Evolutionary conservation across 2,329 filamentous ascomycete species (phyloP), one percentile per base, ranked within the genome.

Genomic region (Pyrenochaeta sp.): DNA sequence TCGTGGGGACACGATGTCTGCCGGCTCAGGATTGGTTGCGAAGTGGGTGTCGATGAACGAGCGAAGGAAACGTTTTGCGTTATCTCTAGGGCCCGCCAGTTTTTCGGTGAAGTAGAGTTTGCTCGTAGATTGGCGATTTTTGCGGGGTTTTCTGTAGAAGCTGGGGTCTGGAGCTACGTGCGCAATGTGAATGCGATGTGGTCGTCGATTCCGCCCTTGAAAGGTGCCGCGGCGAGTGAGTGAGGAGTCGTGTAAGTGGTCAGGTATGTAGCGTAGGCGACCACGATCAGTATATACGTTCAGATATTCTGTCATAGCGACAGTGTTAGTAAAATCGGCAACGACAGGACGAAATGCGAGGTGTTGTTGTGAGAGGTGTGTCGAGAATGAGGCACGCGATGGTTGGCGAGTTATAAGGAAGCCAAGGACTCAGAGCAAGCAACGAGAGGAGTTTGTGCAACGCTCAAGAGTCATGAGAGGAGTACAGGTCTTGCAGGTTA

Each of bases 141-240:
- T 63, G 55, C 48, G 49, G 34, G 47, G 51, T n/a, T n/a, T n/a
- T n/a, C n/a, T n/a, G 48, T 54, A 45, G 38, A 66, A 37, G 28
- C 53, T 61, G n/a, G 68, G 67, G 39, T 76, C 77, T 65, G 48
- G 74, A 29, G 67, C 75, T 51, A 77, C 80, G 43, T 74, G 76
- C 45, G 73, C 73, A 46, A 83, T 81, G 62, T 80, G 78, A 48
- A 83, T 82, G 28, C 79, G 80, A 55, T 82, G 79, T 29, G 79
- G 80, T 60, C 80, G 73, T 53, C 78, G 75, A 45, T 68, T 75
- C 54, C 80, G 76, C 43, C 74, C 74, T 58, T 77, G 75, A 61
- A 80, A 82, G 53, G 75, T 46, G 48, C 63, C 61, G 29, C 55
- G 62, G 22, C 60, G 59, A 22, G 57, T 41, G 22, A 51, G 53